Conservation (phyloP, 2,329 filamentous ascomycete genomes). For the Diaporthe citriasiana region DNA sequence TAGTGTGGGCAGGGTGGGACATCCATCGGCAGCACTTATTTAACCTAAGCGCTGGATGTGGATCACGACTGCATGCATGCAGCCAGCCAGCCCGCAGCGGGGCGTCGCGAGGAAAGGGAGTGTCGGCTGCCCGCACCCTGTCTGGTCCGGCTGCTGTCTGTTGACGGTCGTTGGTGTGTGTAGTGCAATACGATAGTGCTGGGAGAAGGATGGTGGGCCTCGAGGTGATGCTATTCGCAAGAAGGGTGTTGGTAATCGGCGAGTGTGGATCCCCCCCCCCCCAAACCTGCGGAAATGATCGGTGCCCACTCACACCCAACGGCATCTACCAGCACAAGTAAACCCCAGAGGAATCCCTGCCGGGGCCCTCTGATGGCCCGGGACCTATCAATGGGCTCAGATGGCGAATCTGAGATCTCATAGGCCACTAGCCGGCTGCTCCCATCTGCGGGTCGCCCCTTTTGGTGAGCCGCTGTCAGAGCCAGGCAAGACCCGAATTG, state of each 20-base stretch:
- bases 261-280: conserved; percentile 8
- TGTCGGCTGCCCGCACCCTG: conserved; percentile 25
- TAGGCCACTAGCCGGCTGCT: conserved; percentile 36
- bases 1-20: conserved; percentile 13
- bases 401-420: conserved; percentile 35
- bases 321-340: conserved; percentile 12
- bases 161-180: background rate
- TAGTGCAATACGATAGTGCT: conserved; percentile 5
- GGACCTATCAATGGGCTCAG: conserved; percentile 27
- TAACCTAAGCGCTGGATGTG: conserved; percentile 38
- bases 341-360: conserved; percentile 32
- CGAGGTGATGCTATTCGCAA: conserved; percentile 22
- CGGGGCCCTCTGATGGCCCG: conserved; percentile 5
- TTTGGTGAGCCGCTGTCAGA: conserved; percentile 37
- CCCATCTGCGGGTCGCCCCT: conserved; percentile 38
- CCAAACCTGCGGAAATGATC: conserved; percentile 34
- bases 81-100: conserved; percentile 20
- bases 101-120: conserved; percentile 10
- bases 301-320: conserved; percentile 28
- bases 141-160: background rate
- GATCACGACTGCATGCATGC: conserved; percentile 23
- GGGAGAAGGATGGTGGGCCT: conserved; percentile 17
- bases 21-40: conserved; percentile 18
- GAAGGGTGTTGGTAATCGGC: background rate
- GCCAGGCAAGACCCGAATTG: conserved; percentile 24